phyloP scores from a whole-genome alignment of 805 yeast species.

The Saccharomycopsis guyanensis region DNA sequence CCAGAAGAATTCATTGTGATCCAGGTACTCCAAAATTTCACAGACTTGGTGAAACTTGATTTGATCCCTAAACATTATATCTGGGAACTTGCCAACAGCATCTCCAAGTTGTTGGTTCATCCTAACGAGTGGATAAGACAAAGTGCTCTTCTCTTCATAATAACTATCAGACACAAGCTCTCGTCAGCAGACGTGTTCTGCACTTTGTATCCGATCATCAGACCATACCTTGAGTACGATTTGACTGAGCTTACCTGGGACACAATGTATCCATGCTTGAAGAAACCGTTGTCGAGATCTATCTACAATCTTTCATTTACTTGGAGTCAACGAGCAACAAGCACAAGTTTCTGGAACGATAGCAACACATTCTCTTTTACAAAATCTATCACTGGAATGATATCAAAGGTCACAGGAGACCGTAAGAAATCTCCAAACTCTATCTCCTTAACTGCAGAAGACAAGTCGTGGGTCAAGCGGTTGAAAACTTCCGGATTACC shows the following conservation, averaged over 20 bases:
- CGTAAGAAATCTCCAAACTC: background rate
- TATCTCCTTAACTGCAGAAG: constrained; percentile 54
- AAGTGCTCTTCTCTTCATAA: constrained; percentile 50
- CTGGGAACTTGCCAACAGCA: constrained; percentile 47
- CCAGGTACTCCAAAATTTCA: constrained; percentile 53
- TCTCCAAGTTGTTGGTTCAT: constrained; percentile 60
- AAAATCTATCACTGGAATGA: constrained; percentile 12
- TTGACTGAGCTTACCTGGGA: constrained; percentile 61
- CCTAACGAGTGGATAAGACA: constrained; percentile 86
- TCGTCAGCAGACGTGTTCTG: constrained; percentile 78
- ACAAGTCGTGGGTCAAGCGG: constrained; percentile 64
- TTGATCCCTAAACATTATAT: constrained; percentile 41
- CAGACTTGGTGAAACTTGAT: constrained; percentile 50
- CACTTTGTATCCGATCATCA: constrained; percentile 69
- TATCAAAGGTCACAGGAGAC: constrained; percentile 11
- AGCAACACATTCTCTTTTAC: constrained; percentile 1
- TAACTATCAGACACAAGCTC: constrained; percentile 54
- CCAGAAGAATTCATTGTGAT: constrained; percentile 76
- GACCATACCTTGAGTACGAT: constrained; percentile 73
- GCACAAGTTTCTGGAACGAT: constrained; percentile 10
- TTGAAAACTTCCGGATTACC: constrained; percentile 65
- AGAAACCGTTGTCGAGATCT: constrained; percentile 57
- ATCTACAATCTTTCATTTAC: constrained; percentile 54
- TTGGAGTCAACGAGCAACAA: constrained; percentile 48
- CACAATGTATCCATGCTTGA: constrained; percentile 56